Base-by-base conservation (phyloP, 352 stramenopile species). In the Pythium myriotylum region DNA sequence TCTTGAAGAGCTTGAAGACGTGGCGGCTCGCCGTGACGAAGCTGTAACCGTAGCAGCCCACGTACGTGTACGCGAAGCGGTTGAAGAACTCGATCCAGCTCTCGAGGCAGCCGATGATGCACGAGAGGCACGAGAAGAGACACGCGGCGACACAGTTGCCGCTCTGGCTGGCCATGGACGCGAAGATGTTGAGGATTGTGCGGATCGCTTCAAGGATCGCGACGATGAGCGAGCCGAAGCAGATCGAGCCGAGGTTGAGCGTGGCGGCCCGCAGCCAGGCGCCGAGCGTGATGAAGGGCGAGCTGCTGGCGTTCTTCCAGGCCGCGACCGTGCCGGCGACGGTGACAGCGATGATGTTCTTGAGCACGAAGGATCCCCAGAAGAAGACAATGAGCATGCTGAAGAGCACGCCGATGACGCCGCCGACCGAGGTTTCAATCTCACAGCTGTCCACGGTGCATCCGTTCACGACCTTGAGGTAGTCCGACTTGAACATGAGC, bases 351-450 rank as follows among this genome's bases (percentile, higher is more conserved):
- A 98, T 82, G 26, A 97, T 70, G 72, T 98, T 98, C 59, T 76
- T 76, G 54, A 94, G 59, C 39, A 97, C 86, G 39, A 88, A 86
- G 4, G 70, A 83, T 35, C 81, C 87, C 94, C 94, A 99, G 72
- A 96, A 97, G 71, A 96, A 98, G 41, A 92, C 87, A n/a, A 98
- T 42, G 41, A 98, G 65, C 70, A 98, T 91, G 20, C 80, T 68
- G 61, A 97, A 96, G 16, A 93, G 69, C 57, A 89, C 79, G 10
- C 80, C 81, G n/a, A 93, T 24, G 33, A 90, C 75, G 0, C 77
- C 67, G 9, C 77, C 79, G 0, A 62, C 72, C 26, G 74, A 58
- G 60, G 78, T 73, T 42, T 77, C 65, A 27, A 89, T 54, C 7
- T 81, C 67, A 63, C 86, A 92, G 19, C 66, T 68, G 9, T 79